Evolutionary conservation across 345 rosid species (phyloP), one percentile per base, ranked within the genome.

Genomic region (Populus deltoides): DNA sequence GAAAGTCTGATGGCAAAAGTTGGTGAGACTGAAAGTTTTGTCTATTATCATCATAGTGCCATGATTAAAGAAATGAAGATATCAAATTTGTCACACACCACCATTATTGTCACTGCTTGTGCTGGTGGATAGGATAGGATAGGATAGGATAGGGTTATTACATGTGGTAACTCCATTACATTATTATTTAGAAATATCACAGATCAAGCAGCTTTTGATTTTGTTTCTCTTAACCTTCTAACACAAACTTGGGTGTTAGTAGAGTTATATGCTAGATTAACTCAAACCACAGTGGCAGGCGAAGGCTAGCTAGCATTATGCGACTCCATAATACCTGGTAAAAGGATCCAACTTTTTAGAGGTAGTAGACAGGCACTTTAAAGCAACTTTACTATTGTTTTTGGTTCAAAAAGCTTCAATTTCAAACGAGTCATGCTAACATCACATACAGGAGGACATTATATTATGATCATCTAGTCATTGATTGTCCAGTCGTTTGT

Each of bases 1-100:
- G 29, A 62, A 62, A 43, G 61, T 4, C 38, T n/a, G 70, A 68
- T 31, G 36, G 68, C 6, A 68, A 57, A 70, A 29, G 79, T 70
- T 70, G 79, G 79, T 41, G 68, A 77, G 69, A 49, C 47, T 29
- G 68, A 22, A 69, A 59, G 59, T 70, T 59, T 70, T 25, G 8
- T 59, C 13, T 22, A 66, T 17, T 31, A 41, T 66, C 27, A 57
- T 59, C 63, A 62, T 70, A 18, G 2, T 70, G 71, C 20, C 27
- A 59, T 59, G 15, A 77, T 41, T 41, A 35, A 27, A 29, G 68
- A 41, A 70, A 39, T 61, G 61, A 47, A 66, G 57, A 70, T 70
- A 70, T 45, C 68, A 43, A 70, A 57, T 61, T 70, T 70, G 79
- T 77, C 79, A 57, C 74, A 18, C 41, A 70, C 43, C 74, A 43